Base-by-base conservation (phyloP, 2,329 filamentous ascomycete species). In the Clonostachys byssicola region DNA sequence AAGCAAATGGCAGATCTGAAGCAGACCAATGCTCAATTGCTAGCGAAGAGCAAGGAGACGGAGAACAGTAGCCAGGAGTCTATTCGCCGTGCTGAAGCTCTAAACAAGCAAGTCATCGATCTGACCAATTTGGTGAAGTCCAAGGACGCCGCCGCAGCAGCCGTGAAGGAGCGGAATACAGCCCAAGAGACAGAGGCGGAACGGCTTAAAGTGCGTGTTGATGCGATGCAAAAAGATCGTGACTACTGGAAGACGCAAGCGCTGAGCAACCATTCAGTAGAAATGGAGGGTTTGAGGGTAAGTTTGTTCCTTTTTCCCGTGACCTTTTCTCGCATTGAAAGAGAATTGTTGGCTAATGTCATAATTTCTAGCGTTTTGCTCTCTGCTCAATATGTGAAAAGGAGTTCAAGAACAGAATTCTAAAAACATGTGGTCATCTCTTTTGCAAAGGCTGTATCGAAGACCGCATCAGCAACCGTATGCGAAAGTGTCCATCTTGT, bases 401-500 rank as follows among this genome's bases (percentile, higher is more conserved):
- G 60, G 89, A 92, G 56, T 92, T 96, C 73, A 97, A 97, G 68
- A 90, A 97, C 61, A 95, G 92, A 1, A 87, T 86, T 10, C 80
- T 99, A 64, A 95, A 94, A 70, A 91, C 89, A 1, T 99, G 94
- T 65, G 94, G 94, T 2, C 94, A 99, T 66, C 81, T 95, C 43
- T 96, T 97, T 67, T 99, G 94, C 77, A 85, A 86, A 60, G 79
- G 84, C 43, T 99, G 94, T 63, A 88, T 97, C 20, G 89, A 96
- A 54, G 88, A 95, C 60, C 85, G 94, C 48, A 84, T 96, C 51
- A 83, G 83, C 42, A 95, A 94, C 60, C 88, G 94, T 35, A 92
- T 92, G 71, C 82, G 94, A 55, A 97, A 97, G 67, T 99, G 94
- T 61, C 94, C 94, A 4, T 92, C 89, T 57, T 99, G 95, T 74